Evolutionary conservation across 306 rosid genomes (phyloP), one percentile per base, ranked within the genome.

Genomic region (Glycine soja): DNA sequence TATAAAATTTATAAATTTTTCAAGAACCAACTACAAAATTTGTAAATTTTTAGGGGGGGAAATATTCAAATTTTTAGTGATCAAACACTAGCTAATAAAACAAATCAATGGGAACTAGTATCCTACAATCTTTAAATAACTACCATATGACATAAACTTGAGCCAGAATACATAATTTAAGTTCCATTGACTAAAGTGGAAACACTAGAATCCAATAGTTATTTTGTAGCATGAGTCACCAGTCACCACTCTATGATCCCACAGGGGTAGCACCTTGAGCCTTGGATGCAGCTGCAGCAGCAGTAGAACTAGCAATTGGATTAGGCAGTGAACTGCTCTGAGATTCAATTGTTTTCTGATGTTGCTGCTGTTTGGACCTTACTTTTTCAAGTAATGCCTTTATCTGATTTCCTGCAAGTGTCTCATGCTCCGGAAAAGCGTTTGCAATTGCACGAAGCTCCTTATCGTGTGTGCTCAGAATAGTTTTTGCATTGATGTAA

Each of bases 381-480:
- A 89, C 76, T 53, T 88, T 85, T 2, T 88, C 91, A 61, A 95
- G 90, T 81, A 93, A 54, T 16, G 82, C 87, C 77, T 80, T 89
- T 61, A 95, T 91, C 85, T 93, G 94, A 84, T 42, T 90, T 67
- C 99, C 97, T 0, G 97, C 72, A 10, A 95, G 97, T 3, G 99
- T 95, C 77, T 95, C 99, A 0, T 64, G 80, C 88, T 92, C 93
- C 11, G 93, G 85, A 77, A 95, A 83, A 70, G 97, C 97, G 82
- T 89, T 87, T n/a, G 99, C 98, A 36, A 95, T 93, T 12, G 93
- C 92, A 15, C 93, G 90, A 75, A 88, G 95, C 88, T 93, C 99
- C 88, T 91, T 90, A 73, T 79, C 58, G 70, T 89, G 92, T 57
- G 92, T 85, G 58, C 92, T 93, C 50, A 95, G 91, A 66, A 95